Conservation (phyloP, 1,284 basidiomycete genomes). For the Irpex sp. region DNA sequence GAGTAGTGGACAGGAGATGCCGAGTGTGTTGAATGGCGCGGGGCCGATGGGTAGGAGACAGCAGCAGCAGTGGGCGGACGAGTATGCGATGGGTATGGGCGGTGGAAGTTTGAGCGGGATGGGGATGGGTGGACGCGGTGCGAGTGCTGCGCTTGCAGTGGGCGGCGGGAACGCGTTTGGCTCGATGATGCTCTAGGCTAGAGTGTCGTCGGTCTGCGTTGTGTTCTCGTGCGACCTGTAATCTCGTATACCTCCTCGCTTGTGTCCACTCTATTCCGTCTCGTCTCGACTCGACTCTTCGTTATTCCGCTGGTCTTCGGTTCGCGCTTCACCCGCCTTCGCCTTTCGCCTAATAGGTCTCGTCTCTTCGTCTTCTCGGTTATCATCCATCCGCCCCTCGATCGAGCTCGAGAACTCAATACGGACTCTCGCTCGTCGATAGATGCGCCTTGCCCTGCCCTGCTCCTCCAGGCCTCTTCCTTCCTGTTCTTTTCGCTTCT, state of each 20-base stretch:
- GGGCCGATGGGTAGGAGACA: constrained; percentile 20
- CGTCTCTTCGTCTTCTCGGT: background rate
- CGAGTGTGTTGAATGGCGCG: constrained; percentile 22
- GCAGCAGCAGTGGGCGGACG: constrained; percentile 21
- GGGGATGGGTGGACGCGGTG: constrained; percentile 22
- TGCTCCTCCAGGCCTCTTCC: too few relatives aligned
- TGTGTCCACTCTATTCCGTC: background rate
- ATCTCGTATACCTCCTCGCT: too few relatives aligned
- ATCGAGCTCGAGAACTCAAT: too few relatives aligned
- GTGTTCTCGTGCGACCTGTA: background rate
- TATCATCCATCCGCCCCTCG: too few relatives aligned
- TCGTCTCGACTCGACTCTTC: background rate
- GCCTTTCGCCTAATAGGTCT: background rate
- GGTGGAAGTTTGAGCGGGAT: constrained; percentile 17
- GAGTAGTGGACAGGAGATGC: constrained; percentile 35
- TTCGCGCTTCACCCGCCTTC: background rate
- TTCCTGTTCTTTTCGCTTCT: too few relatives aligned
- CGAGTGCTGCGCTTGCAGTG: constrained; percentile 28
- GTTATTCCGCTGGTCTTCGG: background rate
- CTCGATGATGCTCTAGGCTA: constrained; percentile 34
- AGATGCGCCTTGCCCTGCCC: too few relatives aligned
- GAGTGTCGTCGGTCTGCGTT: background rate
- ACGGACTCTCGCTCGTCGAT: too few relatives aligned
- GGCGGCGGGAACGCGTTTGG: constrained; percentile 34
- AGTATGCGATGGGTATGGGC: constrained; percentile 22